Base-by-base conservation (phyloP, 768 basidiomycete species). In the Pulveroboletus sp. region DNA sequence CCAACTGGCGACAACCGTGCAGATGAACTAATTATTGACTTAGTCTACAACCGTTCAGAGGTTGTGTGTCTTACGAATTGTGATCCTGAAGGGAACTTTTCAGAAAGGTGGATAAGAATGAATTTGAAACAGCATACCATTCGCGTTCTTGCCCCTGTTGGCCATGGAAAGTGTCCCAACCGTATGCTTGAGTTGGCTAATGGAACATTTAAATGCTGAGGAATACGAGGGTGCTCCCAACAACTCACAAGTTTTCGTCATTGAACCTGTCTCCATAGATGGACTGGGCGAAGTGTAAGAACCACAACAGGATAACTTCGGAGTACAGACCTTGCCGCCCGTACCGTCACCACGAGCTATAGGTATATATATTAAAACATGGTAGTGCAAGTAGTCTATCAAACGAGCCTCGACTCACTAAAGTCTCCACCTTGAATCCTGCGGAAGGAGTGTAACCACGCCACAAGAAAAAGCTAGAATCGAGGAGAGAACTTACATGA, bases 341-440 rank as follows among this genome's bases (percentile, higher is more conserved):
- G 91, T 92, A 55, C 92, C 92, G 54, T 94, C 90, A 48, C 89
- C 88, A 32, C 77, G 76, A 48, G 89, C 89, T 91, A 49, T 41
- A 31, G 26, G n/a, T n/a, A n/a, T n/a, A n/a, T n/a, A 35, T n/a
- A 37, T 43, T n/a, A 23, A 16, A 35, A 43, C n/a, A n/a, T n/a
- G n/a, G n/a, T n/a, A n/a, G n/a, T 56, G 23, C 44, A 50, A 43
- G 59, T 49, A 36, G n/a, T n/a, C 4, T 46, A 37, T 58, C 52
- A 43, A 29, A 34, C 34, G 10, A 45, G 29, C 17, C 11, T 50
- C 14, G 19, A 80, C 88, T 60, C 68, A 88, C 90, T 96, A 72
- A 97, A 99, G 74, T 97, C 95, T 72, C 95, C 95, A 62, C 94
- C 94, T 73, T 97, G 94, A 60, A 95, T 93, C 90, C 89, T 90